A percentile compares a stretch with the other conserved stretches of the same genome.
These are phyloP conservation scores for Hypomontagnella submonticulosa DNA, from an alignment of 495 filamentous ascomycete species.

Conservation along the genomic window DNA sequence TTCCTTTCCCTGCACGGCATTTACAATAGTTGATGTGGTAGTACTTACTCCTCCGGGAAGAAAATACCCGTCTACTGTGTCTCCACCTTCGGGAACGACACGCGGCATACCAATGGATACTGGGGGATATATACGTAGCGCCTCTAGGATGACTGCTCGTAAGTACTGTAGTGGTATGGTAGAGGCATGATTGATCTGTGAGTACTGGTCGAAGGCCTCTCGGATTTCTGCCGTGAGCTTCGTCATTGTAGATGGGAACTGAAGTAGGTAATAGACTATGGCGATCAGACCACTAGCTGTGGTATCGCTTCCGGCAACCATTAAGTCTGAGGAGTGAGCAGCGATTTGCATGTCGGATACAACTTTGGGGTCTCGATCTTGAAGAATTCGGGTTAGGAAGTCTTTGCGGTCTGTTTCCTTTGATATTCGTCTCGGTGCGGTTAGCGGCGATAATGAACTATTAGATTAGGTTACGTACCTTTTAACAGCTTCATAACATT, in stretches of 20 bases:
- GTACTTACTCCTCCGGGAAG: slow-evolving; percentile 53
- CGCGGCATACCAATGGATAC: slow-evolving; percentile 44
- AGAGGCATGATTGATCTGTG: slow-evolving; percentile 47
- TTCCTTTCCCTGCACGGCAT: background rate
- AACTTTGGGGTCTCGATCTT: slow-evolving; percentile 29
- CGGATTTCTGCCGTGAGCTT: slow-evolving; percentile 58
- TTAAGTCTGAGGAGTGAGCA: slow-evolving; percentile 42
- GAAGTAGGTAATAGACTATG: slow-evolving; percentile 52
- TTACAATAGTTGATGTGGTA: background rate
- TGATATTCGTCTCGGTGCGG: slow-evolving; percentile 18
- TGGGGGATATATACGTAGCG: slow-evolving; percentile 50
- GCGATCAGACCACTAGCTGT: slow-evolving; percentile 56
- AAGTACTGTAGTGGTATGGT: slow-evolving; percentile 50
- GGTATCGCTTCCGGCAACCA: slow-evolving; percentile 61
- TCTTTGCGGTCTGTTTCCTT: slow-evolving; percentile 33
- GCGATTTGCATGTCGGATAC: slow-evolving; percentile 37
- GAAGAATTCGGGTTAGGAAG: slow-evolving; percentile 37
- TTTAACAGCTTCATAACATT: slow-evolving; percentile 30
- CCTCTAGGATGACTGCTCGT: slow-evolving; percentile 58
- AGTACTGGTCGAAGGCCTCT: slow-evolving; percentile 45
- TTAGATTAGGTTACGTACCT: slow-evolving; percentile 26
- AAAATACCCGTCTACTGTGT: slow-evolving; percentile 49
- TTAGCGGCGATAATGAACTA: background rate
- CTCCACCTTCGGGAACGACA: slow-evolving; percentile 44
- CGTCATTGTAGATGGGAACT: slow-evolving; percentile 40